Base-by-base conservation (phyloP, 2,329 filamentous ascomycete genomes). In the Pseudopithomyces maydicus region DNA sequence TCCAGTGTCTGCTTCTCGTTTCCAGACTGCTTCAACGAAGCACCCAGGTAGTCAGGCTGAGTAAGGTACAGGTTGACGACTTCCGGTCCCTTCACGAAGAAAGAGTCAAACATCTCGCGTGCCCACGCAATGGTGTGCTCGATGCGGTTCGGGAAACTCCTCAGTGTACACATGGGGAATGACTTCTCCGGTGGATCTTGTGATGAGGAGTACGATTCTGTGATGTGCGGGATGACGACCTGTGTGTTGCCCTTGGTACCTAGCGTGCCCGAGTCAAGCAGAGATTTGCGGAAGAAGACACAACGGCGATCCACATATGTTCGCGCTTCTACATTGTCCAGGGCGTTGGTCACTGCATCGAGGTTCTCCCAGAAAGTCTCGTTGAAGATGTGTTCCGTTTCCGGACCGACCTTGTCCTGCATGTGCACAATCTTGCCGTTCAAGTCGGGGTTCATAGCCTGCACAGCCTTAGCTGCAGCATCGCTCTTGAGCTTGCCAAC, bases 91-190 rank as follows among this genome's bases (percentile, higher is more conserved):
- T 94, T 95, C 67, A 96, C 92, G 69, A 98, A 99, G 66, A 89
- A 92, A 26, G 88, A 89, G 79, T 98, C 92, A 79, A 99, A 99
- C 63, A 97, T 85, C 76, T 98, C 95, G 70, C 96, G 91, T 38
- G 93, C 89, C 95, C 95, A 99, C 2, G 95, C 95, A 75, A 99
- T 99, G 0, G 95, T 98, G 78, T 99, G 95, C 79, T 99, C 93
- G 69, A 99, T 99, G 70, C 90, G 90, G 83, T 99, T 99, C 57
- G 95, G 95, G 83, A 99, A 99, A 78, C 93, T 97, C 72, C 91
- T 88, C 60, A 99, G 84, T 5, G 95, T 98, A 77, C 95, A 99
- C 93, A 98, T 98, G 0, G 95, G 95, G 84, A 99, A 98, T 1
- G 95, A 96, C 80, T 97, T 92, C 83, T 99, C 96, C 0, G 95